Base-by-base conservation (phyloP, 805 yeast genomes). In the Suhomyces kilbournensis region DNA sequence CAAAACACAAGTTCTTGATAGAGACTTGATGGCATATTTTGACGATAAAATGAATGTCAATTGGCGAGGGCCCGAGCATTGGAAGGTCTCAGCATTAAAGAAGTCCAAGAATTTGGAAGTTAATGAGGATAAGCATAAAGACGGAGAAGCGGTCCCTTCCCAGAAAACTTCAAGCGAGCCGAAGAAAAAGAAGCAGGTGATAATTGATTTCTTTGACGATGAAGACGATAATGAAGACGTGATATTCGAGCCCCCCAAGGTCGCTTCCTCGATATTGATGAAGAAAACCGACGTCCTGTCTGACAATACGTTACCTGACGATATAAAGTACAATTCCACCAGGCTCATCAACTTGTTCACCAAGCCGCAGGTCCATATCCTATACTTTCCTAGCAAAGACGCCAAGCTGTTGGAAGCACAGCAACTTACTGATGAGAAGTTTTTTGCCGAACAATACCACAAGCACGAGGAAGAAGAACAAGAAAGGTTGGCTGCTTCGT, bases 51-150 rank as follows among this genome's bases (percentile, higher is more conserved):
- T 90, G 68, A 80, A 77, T 52, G 71, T 76, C 30, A 87, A 83
- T 64, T 92, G 97, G 97, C 81, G 96, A 26, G 97, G 97, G 7
- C 78, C 93, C 12, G 93, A 89, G 57, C 96, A 90, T 69, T 93
- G 97, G 97, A 88, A 87, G 68, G 86, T 93, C 9, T 73, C 79
- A 42, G 79, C 82, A 12, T 67, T 86, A 46, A 85, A 82, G 60
- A 76, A 76, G 57, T 58, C 71, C 25, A 72, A 70, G 53, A 65
- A 62, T 20, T 46, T 70, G 12, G 58, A 56, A 10, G 62, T 56
- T 19, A 47, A 45, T 28, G 50, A 47, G 10, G 28, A 34, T 43
- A 7, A 5, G 12, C 19, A 8, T 4, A 32, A n/a, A n/a, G 44
- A 57, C 43, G 22, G 48, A 56, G 48, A 44, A 23, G 44, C 38